Conservation (phyloP, 2,329 filamentous ascomycete species). For the Xylaria polymorpha region DNA sequence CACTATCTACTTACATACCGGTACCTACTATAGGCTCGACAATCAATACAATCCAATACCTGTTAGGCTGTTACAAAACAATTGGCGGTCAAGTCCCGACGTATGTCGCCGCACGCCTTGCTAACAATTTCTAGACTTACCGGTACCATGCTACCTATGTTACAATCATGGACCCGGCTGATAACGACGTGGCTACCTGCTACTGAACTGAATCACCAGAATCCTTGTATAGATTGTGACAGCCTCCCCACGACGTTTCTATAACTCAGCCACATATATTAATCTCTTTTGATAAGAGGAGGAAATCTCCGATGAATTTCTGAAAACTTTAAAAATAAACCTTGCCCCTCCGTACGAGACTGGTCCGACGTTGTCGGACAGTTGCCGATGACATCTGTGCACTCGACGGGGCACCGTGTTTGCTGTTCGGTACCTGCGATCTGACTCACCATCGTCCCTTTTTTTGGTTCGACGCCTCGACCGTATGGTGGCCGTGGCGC, state of each 20-base stretch:
- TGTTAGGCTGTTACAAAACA: not conserved
- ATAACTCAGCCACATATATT: not conserved
- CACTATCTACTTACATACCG: not conserved
- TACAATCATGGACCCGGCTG: not conserved
- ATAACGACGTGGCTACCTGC: not conserved
- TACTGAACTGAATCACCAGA: not conserved
- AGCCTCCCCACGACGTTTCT: not conserved
- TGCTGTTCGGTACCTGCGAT: not conserved
- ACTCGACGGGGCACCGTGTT: not conserved
- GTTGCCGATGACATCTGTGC: not conserved
- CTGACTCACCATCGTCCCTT: not conserved
- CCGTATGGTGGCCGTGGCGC: not conserved
- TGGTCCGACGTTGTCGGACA: not conserved
- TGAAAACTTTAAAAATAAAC: not conserved
- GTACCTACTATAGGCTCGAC: no score
- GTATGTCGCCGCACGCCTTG: not conserved
- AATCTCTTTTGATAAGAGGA: not conserved
- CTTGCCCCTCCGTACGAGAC: not conserved
- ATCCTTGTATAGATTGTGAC: not conserved
- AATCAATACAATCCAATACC: not conserved
- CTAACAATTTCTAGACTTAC: not conserved
- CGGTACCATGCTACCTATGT: not conserved
- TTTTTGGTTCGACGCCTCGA: not conserved
- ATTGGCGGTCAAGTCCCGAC: not conserved
- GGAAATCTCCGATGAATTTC: not conserved